Evolutionary conservation across 2,329 filamentous ascomycete genomes (phyloP).

Genomic region (Neurospora crassa): DNA sequence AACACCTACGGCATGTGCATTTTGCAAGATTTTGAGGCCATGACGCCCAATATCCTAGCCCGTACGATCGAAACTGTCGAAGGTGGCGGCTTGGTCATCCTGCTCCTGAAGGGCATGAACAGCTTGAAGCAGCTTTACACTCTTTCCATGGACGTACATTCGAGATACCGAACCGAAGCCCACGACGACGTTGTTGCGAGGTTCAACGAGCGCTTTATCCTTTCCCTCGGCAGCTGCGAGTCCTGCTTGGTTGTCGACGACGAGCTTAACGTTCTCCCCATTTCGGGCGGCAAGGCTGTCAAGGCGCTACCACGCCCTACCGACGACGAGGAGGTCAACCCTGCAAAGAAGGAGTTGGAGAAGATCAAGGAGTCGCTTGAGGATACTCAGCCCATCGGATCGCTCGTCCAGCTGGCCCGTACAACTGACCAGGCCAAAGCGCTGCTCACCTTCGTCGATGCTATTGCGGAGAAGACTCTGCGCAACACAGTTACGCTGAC

Average conservation of each 20-base stretch:
- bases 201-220: constrained; percentile 95
- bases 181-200: constrained; percentile 89
- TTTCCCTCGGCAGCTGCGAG: constrained; percentile 91
- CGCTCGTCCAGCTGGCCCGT: constrained; percentile 72
- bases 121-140: constrained; percentile 97
- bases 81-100: constrained; percentile 81
- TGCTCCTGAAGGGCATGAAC: constrained; percentile 91
- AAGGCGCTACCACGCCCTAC: constrained; percentile 70
- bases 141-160: constrained; percentile 95
- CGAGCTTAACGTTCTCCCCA: constrained; percentile 92
- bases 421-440: constrained; percentile 96
- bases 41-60: constrained; percentile 93
- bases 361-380: constrained; percentile 78
- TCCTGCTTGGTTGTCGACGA: constrained; percentile 95
- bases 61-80: constrained; percentile 96
- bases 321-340: constrained; percentile 61
- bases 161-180: constrained; percentile 90
- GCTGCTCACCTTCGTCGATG: constrained; percentile 91
- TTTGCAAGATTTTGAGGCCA: constrained; percentile 92
- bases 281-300: constrained; percentile 89
- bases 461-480: constrained; percentile 91
- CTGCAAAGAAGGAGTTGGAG: constrained; percentile 66
- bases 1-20: constrained; percentile 99
- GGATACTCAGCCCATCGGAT: constrained; percentile 78
- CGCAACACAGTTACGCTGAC: constrained; percentile 90